Evolutionary conservation across 805 yeast genomes (phyloP), one percentile per base, ranked within the genome.

Genomic region (Cyberlindnera veronae): DNA sequence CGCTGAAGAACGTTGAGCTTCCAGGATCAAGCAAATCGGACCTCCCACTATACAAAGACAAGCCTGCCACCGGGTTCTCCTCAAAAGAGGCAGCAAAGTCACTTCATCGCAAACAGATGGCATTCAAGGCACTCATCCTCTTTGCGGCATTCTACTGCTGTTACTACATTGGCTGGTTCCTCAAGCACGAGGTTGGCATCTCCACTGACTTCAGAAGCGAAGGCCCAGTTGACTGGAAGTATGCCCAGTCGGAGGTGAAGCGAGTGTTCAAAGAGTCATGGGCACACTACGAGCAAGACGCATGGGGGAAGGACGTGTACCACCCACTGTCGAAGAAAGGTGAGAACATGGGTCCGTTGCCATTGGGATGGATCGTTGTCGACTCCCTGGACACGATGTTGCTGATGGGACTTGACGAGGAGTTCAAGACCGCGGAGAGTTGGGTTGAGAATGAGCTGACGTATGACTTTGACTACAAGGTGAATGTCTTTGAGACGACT

Each of bases 351-450:
- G 89, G 91, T 5, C 77, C 80, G 36, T 51, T 70, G 38, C 96
- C 96, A 2, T 62, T 90, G 49, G 97, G 97, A 2, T 89, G 96
- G 96, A 84, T 89, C 57, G 81, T 89, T 53, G 93, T 90, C 5
- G 96, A 89, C 60, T 73, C 91, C 1, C 63, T 90, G 37, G 97
- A 90, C 55, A 84, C 96, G 0, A 62, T 90, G 68, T 71, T 79
- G 66, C 45, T 89, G 17, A 88, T 89, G 95, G 57, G 57, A 4
- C 57, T 76, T 20, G 62, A 72, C 6, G 79, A 76, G 9, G 89
- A 85, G 54, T 66, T 84, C 23, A 62, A 60, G 27, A 70, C 75
- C 21, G 90, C 95, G 6, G 74, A 77, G 45, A 58, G 74, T 5
- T 90, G 96, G 95, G 83, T 90, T 35, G 70, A 73, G 34, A 65